A percentile compares a stretch with the other conserved stretches of the same genome.
phyloP scores from a whole-genome alignment of 768 basidiomycete species.

The Leccinum variicolor region DNA sequence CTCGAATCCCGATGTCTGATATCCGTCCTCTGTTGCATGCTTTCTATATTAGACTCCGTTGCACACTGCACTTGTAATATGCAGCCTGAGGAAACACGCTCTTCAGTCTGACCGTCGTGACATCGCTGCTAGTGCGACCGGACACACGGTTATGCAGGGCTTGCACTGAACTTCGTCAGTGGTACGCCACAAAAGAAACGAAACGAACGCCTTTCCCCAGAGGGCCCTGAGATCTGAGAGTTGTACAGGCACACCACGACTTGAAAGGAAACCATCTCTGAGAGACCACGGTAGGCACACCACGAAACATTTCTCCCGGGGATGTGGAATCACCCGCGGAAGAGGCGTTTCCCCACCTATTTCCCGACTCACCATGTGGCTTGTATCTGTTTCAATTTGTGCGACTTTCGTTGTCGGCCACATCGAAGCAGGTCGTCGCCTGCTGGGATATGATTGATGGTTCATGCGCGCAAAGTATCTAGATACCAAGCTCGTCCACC shows the following conservation, averaged over 20 bases:
- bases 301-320: background rate
- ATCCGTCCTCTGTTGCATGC: background rate
- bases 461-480: constrained; percentile 8
- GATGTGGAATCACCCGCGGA: background rate
- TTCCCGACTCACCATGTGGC: background rate
- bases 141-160: background rate
- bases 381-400: background rate
- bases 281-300: background rate
- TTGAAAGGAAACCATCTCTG: background rate
- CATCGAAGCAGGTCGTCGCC: background rate
- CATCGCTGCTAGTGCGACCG: background rate
- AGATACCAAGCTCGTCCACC: constrained; percentile 56
- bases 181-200: background rate
- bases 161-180: background rate
- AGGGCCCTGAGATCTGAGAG: background rate
- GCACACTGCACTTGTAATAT: constrained; percentile 2
- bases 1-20: background rate
- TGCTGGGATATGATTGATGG: background rate
- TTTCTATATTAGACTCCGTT: constrained; percentile 3
- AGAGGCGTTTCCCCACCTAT: background rate
- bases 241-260: background rate
- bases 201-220: background rate
- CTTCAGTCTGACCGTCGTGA: background rate
- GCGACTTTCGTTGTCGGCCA: background rate
- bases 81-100: background rate